phyloP scores from a whole-genome alignment of 2,329 filamentous ascomycete species.

The Microdochium paspali region DNA sequence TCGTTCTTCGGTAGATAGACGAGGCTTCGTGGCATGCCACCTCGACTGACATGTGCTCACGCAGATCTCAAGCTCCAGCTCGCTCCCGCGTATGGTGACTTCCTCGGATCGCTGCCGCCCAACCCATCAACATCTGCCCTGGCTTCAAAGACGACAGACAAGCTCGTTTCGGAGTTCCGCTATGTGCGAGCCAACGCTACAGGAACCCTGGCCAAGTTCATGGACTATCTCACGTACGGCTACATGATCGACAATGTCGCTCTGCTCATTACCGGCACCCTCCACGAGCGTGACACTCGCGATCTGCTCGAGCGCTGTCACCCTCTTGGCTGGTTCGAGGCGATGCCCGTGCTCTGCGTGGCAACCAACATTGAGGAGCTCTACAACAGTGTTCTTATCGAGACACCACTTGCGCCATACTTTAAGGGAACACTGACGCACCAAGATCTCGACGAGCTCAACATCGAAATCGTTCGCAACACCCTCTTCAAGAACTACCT shows the following conservation, averaged over 20 bases:
- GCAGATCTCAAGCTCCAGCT: slow-evolving; percentile 96
- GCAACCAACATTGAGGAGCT: slow-evolving; percentile 98
- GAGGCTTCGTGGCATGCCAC: background rate
- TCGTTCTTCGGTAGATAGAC: background rate
- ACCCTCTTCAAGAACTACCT: slow-evolving; percentile 99
- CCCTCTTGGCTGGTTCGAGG: slow-evolving; percentile 97
- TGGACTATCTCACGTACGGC: slow-evolving; percentile 96
- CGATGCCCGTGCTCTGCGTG: slow-evolving; percentile 94
- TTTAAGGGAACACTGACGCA: slow-evolving; percentile 96
- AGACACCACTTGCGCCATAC: slow-evolving; percentile 90
- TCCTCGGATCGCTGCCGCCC: slow-evolving; percentile 84
- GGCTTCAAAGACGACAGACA: slow-evolving; percentile 92
- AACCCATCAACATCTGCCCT: slow-evolving; percentile 95
- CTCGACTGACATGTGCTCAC: slow-evolving; percentile 5
- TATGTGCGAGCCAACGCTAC: slow-evolving; percentile 92
- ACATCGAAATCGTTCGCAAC: slow-evolving; percentile 98
- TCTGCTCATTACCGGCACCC: slow-evolving; percentile 90
- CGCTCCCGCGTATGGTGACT: slow-evolving; percentile 92
- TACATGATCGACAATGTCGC: slow-evolving; percentile 99
- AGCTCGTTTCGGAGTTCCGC: slow-evolving; percentile 93
- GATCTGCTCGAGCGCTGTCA: slow-evolving; percentile 95
- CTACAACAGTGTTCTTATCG: slow-evolving; percentile 95
- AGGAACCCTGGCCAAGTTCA: slow-evolving; percentile 84
- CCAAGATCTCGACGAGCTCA: slow-evolving; percentile 94
- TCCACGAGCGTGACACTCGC: slow-evolving; percentile 93